Evolutionary conservation across 2,329 filamentous ascomycete species (phyloP), one percentile per base, ranked within the genome.

Genomic region (Geosmithia putterillii): DNA sequence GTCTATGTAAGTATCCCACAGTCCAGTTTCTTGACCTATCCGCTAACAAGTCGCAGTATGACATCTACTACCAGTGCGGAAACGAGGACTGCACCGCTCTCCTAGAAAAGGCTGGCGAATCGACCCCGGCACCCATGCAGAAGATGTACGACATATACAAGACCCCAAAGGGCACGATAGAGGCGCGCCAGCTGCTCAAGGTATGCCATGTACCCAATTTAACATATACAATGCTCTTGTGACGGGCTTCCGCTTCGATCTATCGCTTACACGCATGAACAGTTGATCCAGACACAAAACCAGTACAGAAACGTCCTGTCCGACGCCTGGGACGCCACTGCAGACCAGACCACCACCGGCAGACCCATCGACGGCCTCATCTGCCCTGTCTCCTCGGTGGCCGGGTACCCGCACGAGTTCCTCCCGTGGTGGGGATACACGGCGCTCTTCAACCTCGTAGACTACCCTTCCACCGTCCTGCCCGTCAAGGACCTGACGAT

Each of bases 401-500:
- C 34, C 14, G 34, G 42, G 8, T 38, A 38, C 36, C 42, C 42
- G 17, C 42, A 43, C 20, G 35, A 43, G 18, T 37, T 36, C 10
- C 20, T 38, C 32, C 14, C 35, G 4, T 43, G 23, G 18, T 43
- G 42, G 42, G 42, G 42, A 38, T 43, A 43, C 23, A 37, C 34
- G 9, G n/a, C 42, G 19, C 35, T 37, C 9, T 43, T 35, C 18
- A 43, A 43, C 18, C 32, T 43, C 4, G 17, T 43, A 10, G 42
- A 43, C 18, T 43, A 43, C 19, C 42, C 42, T 4, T 35, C 25
- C 21, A 18, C 19, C 4, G 28, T 43, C 18, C 10, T 43, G 12
- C 42, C 42, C 9, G n/a, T 41, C 12, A 22, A 21, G 14, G 23
- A 18, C 7, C n/a, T 43, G 17, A 22, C 12, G 20, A 36, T 37